Conservation (phyloP, 352 stramenopile genomes). For the Pythium aristosporum region DNA sequence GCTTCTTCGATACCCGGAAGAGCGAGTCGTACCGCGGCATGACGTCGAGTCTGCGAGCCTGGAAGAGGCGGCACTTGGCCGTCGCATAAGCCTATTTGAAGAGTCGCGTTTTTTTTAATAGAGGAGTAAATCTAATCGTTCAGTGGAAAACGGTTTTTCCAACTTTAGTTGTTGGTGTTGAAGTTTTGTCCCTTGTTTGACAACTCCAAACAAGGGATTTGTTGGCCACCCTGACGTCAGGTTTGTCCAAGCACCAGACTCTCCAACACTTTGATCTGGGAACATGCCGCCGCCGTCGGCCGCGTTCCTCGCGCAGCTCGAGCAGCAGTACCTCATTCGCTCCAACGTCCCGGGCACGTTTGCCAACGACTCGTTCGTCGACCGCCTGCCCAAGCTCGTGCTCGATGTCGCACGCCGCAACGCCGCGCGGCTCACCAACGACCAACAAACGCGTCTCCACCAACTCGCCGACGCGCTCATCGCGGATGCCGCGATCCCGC, state of each 20-base stretch:
- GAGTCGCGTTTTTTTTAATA: no score
- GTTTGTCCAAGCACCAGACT: neutral
- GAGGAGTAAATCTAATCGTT: no score
- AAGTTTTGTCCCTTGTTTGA: neutral
- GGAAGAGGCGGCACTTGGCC: slow-evolving; percentile 5
- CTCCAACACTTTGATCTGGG: neutral
- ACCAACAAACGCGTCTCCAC: slow-evolving; percentile 37
- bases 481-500: slow-evolving; percentile 39
- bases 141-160: no score
- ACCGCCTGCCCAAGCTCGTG: slow-evolving; percentile 56
- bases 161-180: no score
- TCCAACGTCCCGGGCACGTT: slow-evolving; percentile 56
- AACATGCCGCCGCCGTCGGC: slow-evolving; percentile 33
- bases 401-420: slow-evolving; percentile 58
- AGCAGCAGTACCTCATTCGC: slow-evolving; percentile 43
- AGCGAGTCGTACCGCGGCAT: slow-evolving; percentile 7
- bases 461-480: slow-evolving; percentile 49
- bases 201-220: neutral
- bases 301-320: slow-evolving; percentile 44
- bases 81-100: neutral
- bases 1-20: no score
- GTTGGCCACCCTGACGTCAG: neutral
- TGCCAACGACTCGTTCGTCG: slow-evolving; percentile 61
- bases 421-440: slow-evolving; percentile 31
- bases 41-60: slow-evolving; percentile 4